A percentile compares a stretch with the other conserved stretches of the same genome.
Evolutionary conservation across 2,329 filamentous ascomycete genomes (phyloP).

Genomic region (Clonostachys solani): DNA sequence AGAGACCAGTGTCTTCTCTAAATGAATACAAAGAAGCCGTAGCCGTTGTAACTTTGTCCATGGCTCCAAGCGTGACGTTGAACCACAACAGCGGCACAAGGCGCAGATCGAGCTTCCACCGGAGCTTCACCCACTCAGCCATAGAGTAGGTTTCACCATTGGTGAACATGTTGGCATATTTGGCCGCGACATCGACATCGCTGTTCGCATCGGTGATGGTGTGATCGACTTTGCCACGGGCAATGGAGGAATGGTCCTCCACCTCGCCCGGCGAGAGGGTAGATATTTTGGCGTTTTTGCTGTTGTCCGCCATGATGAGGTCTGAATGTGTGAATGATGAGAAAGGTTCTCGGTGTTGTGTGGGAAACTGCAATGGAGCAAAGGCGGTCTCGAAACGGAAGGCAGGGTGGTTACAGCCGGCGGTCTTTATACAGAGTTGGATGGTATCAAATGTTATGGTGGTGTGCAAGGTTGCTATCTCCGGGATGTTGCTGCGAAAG

Average conservation of each 20-base stretch:
- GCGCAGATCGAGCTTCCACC: slow-evolving; percentile 13
- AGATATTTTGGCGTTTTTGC: neutral
- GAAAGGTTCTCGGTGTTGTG: no score
- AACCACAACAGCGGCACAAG: slow-evolving; percentile 14
- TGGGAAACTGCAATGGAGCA: no score
- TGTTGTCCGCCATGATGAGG: neutral
- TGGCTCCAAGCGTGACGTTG: slow-evolving; percentile 17
- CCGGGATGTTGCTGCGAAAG: no score
- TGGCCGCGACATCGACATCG: slow-evolving; percentile 3
- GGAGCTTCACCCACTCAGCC: slow-evolving; percentile 6
- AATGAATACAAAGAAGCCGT: slow-evolving; percentile 20
- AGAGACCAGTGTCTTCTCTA: slow-evolving; percentile 12
- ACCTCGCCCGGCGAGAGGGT: slow-evolving; percentile 2
- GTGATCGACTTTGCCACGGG: neutral
- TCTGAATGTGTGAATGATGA: neutral
- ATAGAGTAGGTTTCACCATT: slow-evolving; percentile 3
- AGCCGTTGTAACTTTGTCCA: slow-evolving; percentile 22
- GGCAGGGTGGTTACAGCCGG: no score
- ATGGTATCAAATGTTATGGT: no score
- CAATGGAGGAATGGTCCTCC: slow-evolving; percentile 1
- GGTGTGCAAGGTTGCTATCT: no score
- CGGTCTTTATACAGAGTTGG: no score
- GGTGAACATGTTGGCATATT: slow-evolving; percentile 5
- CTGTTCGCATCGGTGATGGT: neutral
- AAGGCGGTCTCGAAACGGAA: no score